Conservation (phyloP, 352 stramenopile species). For the Saprolegnia diclina region DNA sequence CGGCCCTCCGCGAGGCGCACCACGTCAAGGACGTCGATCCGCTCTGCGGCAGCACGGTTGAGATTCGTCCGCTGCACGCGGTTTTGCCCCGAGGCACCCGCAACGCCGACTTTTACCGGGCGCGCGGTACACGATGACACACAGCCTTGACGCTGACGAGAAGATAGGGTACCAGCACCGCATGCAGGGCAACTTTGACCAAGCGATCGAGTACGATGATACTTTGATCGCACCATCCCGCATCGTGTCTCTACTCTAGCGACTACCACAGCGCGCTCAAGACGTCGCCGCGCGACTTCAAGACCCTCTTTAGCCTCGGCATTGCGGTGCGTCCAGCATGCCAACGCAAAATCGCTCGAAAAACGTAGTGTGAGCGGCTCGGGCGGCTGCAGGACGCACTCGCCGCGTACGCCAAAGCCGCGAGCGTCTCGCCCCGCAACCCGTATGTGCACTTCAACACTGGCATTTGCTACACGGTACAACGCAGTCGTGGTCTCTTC, state of each 20-base stretch:
- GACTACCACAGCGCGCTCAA: slow-evolving; percentile 22
- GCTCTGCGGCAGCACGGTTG: slow-evolving; percentile 13
- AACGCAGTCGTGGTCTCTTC: not conserved
- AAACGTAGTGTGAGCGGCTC: slow-evolving; percentile 20
- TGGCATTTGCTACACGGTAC: slow-evolving; percentile 26
- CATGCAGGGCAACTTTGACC: slow-evolving; percentile 15
- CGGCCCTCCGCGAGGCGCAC: slow-evolving; percentile 11
- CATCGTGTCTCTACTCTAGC: not conserved
- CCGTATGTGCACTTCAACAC: slow-evolving; percentile 22
- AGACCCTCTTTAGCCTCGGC: slow-evolving; percentile 21
- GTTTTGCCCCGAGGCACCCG: slow-evolving; percentile 10
- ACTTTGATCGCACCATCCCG: not conserved
- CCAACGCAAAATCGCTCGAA: too few relatives aligned
- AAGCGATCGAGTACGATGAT: slow-evolving; percentile 11
- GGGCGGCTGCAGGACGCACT: slow-evolving; percentile 3
- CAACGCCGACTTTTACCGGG: slow-evolving; percentile 23
- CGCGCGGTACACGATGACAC: slow-evolving; percentile 7
- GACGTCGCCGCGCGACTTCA: slow-evolving; percentile 23
- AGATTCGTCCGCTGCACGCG: slow-evolving; percentile 19
- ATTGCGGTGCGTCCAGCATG: slow-evolving; percentile 11
- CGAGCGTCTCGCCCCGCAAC: not conserved
- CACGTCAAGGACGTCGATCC: slow-evolving; percentile 15
- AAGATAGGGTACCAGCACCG: slow-evolving; percentile 17
- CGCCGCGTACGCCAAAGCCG: slow-evolving; percentile 8
- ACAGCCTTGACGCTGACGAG: not conserved